Conservation (phyloP, 805 yeast species). For the Zygosaccharomyces kombuchaensis region DNA sequence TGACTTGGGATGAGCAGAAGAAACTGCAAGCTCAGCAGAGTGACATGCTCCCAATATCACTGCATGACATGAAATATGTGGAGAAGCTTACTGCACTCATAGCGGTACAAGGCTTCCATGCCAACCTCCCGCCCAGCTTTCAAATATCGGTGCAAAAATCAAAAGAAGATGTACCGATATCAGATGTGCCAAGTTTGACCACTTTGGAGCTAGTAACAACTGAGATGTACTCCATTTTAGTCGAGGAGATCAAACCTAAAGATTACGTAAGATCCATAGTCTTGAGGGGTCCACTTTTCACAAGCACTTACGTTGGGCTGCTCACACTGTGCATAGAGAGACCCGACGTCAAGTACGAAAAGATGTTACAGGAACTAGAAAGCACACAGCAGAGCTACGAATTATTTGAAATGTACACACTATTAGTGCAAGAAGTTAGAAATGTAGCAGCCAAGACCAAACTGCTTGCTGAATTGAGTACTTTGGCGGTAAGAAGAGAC, state of each 20-base stretch:
- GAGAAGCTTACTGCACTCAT: conserved; percentile 60
- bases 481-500: conserved; percentile 51
- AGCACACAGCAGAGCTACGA: conserved; percentile 59
- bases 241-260: conserved; percentile 13
- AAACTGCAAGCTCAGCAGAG: conserved; percentile 13
- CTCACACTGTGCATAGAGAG: conserved; percentile 1
- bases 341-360: not conserved
- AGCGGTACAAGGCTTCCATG: conserved; percentile 67
- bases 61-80: conserved; percentile 78
- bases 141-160: conserved; percentile 50
- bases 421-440: conserved; percentile 48
- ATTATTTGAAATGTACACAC: conserved; percentile 55
- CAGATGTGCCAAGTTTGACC: conserved; percentile 11
- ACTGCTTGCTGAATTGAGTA: conserved; percentile 48
- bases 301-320: conserved; percentile 54
- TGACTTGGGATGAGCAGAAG: conserved; percentile 12
- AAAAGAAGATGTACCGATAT: conserved; percentile 19
- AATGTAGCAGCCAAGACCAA: conserved; percentile 45
- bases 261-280: conserved; percentile 39
- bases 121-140: conserved; percentile 50
- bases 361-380: conserved; percentile 35
- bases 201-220: conserved; percentile 17
- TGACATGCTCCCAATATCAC: conserved; percentile 54
- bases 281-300: conserved; percentile 60
- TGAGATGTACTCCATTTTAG: conserved; percentile 25